phyloP scores from a whole-genome alignment of 331 rosid genomes.

The Pyrus hybrid region DNA sequence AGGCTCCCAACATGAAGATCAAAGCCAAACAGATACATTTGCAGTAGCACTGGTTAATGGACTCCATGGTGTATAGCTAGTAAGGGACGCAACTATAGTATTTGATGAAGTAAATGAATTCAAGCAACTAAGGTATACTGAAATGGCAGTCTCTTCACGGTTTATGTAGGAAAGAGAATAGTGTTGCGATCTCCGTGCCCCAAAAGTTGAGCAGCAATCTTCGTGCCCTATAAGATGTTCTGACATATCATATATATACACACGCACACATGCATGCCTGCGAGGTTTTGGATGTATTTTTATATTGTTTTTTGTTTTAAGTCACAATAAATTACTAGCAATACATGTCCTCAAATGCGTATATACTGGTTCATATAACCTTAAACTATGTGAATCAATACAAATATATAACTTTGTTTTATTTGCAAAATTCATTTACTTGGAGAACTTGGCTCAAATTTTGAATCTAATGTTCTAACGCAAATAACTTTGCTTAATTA shows the following conservation, averaged over 20 bases:
- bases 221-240: not conserved
- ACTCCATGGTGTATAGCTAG: not conserved
- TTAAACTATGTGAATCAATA: not conserved
- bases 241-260: not conserved
- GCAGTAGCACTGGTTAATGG: not conserved
- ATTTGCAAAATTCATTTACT: not conserved
- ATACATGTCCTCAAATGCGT: not conserved
- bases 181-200: not conserved
- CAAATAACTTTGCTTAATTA: no score
- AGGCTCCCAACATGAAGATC: no score
- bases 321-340: not conserved
- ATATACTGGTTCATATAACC: not conserved
- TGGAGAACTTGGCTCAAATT: not conserved
- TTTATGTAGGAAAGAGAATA: not conserved
- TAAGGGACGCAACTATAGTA: not conserved
- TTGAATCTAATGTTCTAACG: not conserved
- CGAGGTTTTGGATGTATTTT: not conserved
- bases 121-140: not conserved
- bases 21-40: not conserved
- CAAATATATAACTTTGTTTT: not conserved
- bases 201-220: not conserved
- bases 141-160: not conserved
- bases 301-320: not conserved
- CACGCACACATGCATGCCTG: no score
- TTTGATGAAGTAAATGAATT: not conserved